Percentiles rank a stretch among this genome's conserved stretches.
These are phyloP conservation scores for Solanum bulbocastanum DNA, from an alignment of 257 asterid genomes.

Conservation along the genomic window DNA sequence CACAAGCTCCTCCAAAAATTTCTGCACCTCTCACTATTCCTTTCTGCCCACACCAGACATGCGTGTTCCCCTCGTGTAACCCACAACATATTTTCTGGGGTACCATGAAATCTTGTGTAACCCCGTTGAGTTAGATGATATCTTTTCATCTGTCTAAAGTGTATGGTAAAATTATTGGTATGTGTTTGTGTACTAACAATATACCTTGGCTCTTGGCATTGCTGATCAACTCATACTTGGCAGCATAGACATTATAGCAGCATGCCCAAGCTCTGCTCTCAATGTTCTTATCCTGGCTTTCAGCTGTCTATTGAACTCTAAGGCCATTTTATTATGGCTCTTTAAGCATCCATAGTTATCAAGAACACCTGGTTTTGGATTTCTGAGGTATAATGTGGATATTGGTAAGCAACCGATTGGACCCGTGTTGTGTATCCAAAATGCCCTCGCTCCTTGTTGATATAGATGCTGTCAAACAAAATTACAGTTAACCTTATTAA, in stretches of 20 bases:
- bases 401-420: constrained; percentile 64
- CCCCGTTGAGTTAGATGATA: neutral
- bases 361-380: constrained; percentile 30
- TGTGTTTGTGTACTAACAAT: neutral
- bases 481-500: too few relatives aligned
- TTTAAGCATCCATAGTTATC: constrained; percentile 60
- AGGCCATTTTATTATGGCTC: constrained; percentile 38
- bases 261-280: constrained; percentile 28
- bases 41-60: constrained; percentile 54
- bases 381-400: constrained; percentile 10
- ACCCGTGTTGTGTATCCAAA: constrained; percentile 74
- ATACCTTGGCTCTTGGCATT: constrained; percentile 39
- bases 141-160: neutral
- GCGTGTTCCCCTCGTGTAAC: constrained; percentile 31
- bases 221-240: constrained; percentile 53
- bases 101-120: constrained; percentile 47
- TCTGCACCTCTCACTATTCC: constrained; percentile 41
- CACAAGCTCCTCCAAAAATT: constrained; percentile 51
- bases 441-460: constrained; percentile 43
- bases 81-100: constrained; percentile 62
- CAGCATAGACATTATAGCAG: constrained; percentile 40
- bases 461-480: constrained; percentile 30
- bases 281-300: constrained; percentile 24
- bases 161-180: too few relatives aligned
- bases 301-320: constrained; percentile 37